A percentile compares a stretch with the other conserved stretches of the same genome.
Evolutionary conservation across 305 asterid species (phyloP).

Genomic region (Fraxinus greggii): DNA sequence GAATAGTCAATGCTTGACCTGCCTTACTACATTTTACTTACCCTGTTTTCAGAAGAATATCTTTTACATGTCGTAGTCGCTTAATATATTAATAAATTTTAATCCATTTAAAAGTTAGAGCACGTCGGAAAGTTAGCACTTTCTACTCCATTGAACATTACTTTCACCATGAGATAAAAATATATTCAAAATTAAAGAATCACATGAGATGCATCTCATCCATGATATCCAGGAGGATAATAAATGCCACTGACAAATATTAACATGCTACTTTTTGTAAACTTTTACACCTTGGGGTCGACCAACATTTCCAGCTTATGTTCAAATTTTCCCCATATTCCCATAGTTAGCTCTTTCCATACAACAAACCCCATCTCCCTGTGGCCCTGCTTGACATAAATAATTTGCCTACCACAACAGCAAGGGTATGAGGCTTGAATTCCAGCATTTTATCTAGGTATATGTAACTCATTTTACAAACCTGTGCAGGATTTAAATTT

Average conservation of each 20-base stretch:
- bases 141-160: neutral
- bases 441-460: neutral
- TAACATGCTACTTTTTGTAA: neutral
- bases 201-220: neutral
- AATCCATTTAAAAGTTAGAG: neutral
- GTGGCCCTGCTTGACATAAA: neutral
- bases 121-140: neutral
- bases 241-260: neutral
- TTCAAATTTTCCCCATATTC: neutral
- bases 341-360: neutral
- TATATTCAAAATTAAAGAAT: neutral
- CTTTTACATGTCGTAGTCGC: neutral
- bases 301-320: neutral
- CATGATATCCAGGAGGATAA: neutral
- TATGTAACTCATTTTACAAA: constrained; percentile 15
- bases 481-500: constrained; percentile 58
- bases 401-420: neutral
- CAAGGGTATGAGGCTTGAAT: neutral
- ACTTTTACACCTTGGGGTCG: neutral
- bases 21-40: neutral
- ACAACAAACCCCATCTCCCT: neutral
- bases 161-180: neutral
- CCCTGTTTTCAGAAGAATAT: neutral
- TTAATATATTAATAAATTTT: neutral
- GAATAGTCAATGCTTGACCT: neutral